Conservation (phyloP, 495 filamentous ascomycete genomes). For the Penicillium desertorum region DNA sequence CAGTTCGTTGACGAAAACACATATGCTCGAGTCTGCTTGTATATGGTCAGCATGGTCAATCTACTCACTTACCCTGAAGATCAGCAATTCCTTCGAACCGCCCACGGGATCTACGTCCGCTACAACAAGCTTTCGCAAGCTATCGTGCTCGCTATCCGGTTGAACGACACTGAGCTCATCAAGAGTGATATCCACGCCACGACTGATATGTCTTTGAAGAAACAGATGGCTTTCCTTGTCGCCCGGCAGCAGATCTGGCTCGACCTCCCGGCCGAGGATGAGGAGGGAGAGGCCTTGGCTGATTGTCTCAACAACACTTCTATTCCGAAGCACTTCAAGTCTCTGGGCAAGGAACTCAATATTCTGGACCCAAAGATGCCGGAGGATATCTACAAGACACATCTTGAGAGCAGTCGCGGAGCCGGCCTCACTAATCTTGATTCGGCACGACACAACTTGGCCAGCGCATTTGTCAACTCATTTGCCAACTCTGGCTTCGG, state of each 20-base stretch:
- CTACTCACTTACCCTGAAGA: conserved; percentile 97
- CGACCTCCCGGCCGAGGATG: conserved; percentile 57
- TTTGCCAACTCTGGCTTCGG: conserved; percentile 96
- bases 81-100: conserved; percentile 85
- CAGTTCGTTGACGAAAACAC: conserved; percentile 91
- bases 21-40: conserved; percentile 88
- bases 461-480: conserved; percentile 92
- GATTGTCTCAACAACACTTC: conserved; percentile 86
- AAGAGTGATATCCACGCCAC: conserved; percentile 74
- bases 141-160: conserved; percentile 86
- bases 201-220: conserved; percentile 76
- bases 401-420: conserved; percentile 90
- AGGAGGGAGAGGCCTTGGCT: conserved; percentile 68
- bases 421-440: conserved; percentile 91
- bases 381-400: conserved; percentile 99
- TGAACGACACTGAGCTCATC: conserved; percentile 84
- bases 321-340: conserved; percentile 89
- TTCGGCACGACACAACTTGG: conserved; percentile 92
- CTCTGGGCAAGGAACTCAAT: conserved; percentile 91
- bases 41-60: conserved; percentile 99
- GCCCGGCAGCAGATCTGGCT: conserved; percentile 89
- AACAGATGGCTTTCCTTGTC: conserved; percentile 92
- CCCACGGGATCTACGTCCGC: conserved; percentile 86
- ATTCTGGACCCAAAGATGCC: conserved; percentile 95
- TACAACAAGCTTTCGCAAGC: conserved; percentile 92